phyloP scores from a whole-genome alignment of 2,329 filamentous ascomycete genomes.

The Akanthomyces uredinophilus region DNA sequence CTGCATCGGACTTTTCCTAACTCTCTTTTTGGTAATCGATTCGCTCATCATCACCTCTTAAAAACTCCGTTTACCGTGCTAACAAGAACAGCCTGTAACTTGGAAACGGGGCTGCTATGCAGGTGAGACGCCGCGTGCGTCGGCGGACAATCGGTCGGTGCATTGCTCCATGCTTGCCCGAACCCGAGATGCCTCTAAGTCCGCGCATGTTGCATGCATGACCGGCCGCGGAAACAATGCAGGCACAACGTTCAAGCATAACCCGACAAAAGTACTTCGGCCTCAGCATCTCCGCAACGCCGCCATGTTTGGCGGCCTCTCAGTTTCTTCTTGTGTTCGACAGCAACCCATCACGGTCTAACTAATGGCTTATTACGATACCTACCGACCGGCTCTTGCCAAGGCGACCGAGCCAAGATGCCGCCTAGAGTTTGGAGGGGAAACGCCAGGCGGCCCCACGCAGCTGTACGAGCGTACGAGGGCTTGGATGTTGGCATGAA shows the following conservation, averaged over 20 bases:
- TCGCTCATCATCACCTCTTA: background rate
- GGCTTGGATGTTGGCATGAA: no score
- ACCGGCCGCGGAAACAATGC: background rate
- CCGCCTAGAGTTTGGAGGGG: no score
- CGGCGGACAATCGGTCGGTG: background rate
- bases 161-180: background rate
- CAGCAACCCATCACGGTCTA: no score
- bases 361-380: no score
- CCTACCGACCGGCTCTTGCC: no score
- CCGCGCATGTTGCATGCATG: background rate
- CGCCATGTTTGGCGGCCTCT: background rate
- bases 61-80: background rate
- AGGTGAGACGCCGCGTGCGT: background rate
- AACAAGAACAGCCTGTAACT: background rate
- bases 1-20: background rate
- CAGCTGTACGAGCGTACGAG: no score
- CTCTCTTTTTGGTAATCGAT: background rate
- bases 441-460: no score
- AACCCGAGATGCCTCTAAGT: background rate
- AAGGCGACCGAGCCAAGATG: no score
- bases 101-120: background rate
- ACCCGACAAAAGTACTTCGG: background rate
- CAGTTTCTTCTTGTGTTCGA: no score
- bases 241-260: background rate
- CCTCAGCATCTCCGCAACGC: background rate